These are phyloP conservation scores for Chaetomidium leptoderma DNA, from an alignment of 495 filamentous ascomycete genomes.

Conservation along the genomic window DNA sequence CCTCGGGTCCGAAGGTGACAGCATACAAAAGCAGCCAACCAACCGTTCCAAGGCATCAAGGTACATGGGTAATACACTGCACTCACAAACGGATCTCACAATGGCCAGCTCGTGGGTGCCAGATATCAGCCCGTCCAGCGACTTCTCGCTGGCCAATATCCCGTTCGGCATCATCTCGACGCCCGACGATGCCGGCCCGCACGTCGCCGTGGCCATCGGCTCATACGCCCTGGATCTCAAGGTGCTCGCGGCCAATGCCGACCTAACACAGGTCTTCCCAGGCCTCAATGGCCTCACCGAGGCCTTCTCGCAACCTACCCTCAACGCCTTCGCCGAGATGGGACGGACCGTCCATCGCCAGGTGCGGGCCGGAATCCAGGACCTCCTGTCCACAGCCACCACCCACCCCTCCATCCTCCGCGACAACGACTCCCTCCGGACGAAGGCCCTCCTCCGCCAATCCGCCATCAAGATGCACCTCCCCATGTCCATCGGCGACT, in stretches of 20 bases:
- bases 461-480: slow-evolving; percentile 66
- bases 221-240: slow-evolving; percentile 72
- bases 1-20: not conserved
- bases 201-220: slow-evolving; percentile 75
- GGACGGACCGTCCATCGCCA: slow-evolving; percentile 66
- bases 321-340: slow-evolving; percentile 80
- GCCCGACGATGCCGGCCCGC: slow-evolving; percentile 47
- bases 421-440: slow-evolving; percentile 33
- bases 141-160: slow-evolving; percentile 84
- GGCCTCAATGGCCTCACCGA: slow-evolving; percentile 51
- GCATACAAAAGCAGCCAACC: not conserved
- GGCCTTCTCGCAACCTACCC: slow-evolving; percentile 64
- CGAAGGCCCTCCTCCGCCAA: slow-evolving; percentile 44
- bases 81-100: not conserved
- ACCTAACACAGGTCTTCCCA: slow-evolving; percentile 57
- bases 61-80: not conserved
- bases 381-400: slow-evolving; percentile 59
- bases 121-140: slow-evolving; percentile 32
- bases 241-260: slow-evolving; percentile 51
- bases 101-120: slow-evolving; percentile 38
- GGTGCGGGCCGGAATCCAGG: slow-evolving; percentile 70
- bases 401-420: slow-evolving; percentile 27
- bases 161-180: slow-evolving; percentile 87
- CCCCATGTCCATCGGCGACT: slow-evolving; percentile 87
- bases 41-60: not conserved